These are phyloP conservation scores for Fusarium fracticaudum DNA, from an alignment of 2,329 filamentous ascomycete genomes.

Conservation along the genomic window DNA sequence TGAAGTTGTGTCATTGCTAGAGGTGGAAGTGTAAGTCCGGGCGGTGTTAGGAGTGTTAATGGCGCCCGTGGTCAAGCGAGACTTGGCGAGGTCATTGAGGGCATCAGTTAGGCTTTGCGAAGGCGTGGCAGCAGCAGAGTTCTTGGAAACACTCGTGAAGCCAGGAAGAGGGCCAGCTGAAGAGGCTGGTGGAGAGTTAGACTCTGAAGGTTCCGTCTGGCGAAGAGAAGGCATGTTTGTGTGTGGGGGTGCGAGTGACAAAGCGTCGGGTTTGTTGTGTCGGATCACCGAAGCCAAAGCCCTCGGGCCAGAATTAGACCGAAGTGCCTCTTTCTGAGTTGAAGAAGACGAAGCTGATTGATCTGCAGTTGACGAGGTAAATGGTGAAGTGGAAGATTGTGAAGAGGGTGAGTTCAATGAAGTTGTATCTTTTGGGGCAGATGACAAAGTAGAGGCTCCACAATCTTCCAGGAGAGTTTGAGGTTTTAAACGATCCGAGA, in stretches of 20 bases:
- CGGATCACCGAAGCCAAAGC: conserved; percentile 75
- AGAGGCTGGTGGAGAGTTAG: conserved; percentile 29
- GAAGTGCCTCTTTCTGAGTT: conserved; percentile 7
- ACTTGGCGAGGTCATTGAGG: conserved; percentile 62
- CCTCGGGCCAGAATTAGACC: conserved; percentile 74
- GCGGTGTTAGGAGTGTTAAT: conserved; percentile 38
- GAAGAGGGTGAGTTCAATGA: conserved; percentile 2
- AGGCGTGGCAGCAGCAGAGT: conserved; percentile 53
- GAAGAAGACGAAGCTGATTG: conserved; percentile 41
- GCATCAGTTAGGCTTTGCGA: conserved; percentile 72
- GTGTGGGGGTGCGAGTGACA: conserved; percentile 57
- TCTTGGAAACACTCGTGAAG: conserved; percentile 9
- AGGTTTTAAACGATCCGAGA: conserved; percentile 25
- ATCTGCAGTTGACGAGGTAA: conserved; percentile 7
- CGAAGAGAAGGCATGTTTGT: conserved; percentile 64
- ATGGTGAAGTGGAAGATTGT: conserved; percentile 9
- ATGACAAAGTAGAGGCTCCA: conserved; percentile 37
- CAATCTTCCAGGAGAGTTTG: conserved; percentile 35
- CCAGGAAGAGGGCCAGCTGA: conserved; percentile 9
- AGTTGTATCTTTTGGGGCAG: conserved; percentile 15
- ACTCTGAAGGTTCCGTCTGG: conserved; percentile 48
- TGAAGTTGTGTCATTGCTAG: conserved; percentile 21
- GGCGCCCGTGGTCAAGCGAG: conserved; percentile 46
- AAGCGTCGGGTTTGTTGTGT: conserved; percentile 69
- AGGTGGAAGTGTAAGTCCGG: conserved; percentile 19